These are phyloP conservation scores for Ophiostoma montium DNA, from an alignment of 2,329 filamentous ascomycete species.

Conservation along the genomic window DNA sequence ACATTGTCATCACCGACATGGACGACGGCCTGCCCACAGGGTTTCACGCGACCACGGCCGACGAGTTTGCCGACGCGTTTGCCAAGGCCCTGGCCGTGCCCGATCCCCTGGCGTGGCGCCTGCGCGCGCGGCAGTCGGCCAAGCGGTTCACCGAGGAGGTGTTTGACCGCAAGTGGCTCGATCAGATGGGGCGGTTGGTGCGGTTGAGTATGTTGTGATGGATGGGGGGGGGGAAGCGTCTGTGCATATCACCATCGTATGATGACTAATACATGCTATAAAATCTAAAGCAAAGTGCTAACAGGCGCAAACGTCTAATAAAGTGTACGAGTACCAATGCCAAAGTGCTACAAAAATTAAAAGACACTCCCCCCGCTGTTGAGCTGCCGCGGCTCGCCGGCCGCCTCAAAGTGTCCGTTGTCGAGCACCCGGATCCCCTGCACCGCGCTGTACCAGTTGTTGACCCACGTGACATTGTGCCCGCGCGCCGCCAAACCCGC, in stretches of 20 bases:
- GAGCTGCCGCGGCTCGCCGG: constrained; percentile 65
- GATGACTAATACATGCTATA: no score
- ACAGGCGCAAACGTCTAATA: no score
- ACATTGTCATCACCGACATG: constrained; percentile 83
- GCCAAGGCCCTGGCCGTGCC: constrained; percentile 59
- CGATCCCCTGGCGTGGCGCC: constrained; percentile 60
- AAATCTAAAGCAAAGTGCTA: no score
- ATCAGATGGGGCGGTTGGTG: constrained; percentile 61
- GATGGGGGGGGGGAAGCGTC: no score
- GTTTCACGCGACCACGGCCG: constrained; percentile 67
- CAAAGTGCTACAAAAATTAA: constrained; percentile 13
- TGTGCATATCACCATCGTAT: no score
- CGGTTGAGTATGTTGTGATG: no score
- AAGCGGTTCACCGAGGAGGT: constrained; percentile 76
- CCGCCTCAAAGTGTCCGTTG: constrained; percentile 63
- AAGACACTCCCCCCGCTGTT: constrained; percentile 54
- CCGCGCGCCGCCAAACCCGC: constrained; percentile 50
- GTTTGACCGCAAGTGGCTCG: constrained; percentile 68
- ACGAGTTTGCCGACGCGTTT: constrained; percentile 71
- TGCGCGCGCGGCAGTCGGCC: constrained; percentile 63
- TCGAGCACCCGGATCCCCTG: constrained; percentile 53
- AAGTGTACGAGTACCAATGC: no score
- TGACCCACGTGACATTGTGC: constrained; percentile 59
- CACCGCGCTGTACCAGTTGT: constrained; percentile 46
- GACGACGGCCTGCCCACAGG: constrained; percentile 71